Conservation (phyloP, 345 rosid species). For the Eucalyptus camaldulensis region DNA sequence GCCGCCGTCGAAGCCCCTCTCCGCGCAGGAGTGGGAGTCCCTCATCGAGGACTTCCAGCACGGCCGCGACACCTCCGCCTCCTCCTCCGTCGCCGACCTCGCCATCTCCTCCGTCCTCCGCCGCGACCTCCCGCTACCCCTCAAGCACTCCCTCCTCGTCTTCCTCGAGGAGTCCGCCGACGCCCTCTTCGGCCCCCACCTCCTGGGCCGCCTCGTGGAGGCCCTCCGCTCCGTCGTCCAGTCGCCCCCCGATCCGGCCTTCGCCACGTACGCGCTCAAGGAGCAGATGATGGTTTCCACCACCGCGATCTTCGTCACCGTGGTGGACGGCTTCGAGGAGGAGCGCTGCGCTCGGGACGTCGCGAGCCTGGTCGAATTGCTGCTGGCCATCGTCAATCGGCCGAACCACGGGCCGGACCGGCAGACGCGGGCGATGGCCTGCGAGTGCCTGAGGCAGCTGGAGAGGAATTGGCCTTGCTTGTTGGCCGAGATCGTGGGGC, state of each 20-base stretch:
- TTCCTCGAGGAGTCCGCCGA: constrained; percentile 70
- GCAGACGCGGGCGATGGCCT: constrained; percentile 71
- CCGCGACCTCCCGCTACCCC: constrained; percentile 59
- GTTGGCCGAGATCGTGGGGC: constrained; percentile 64
- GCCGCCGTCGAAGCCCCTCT: constrained; percentile 25
- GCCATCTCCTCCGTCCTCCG: constrained; percentile 53
- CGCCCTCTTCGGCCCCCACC: constrained; percentile 1
- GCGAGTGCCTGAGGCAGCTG: constrained; percentile 81
- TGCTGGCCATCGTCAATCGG: constrained; percentile 63
- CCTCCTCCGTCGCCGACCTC: constrained; percentile 31
- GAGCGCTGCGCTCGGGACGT: background rate
- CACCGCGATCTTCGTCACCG: constrained; percentile 58
- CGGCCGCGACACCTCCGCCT: constrained; percentile 29
- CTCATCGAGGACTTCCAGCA: constrained; percentile 70
- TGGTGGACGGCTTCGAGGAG: background rate
- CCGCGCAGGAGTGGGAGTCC: constrained; percentile 74
- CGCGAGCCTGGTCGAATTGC: constrained; percentile 57
- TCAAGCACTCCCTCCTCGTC: constrained; percentile 57
- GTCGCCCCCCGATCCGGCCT: constrained; percentile 45
- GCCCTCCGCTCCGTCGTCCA: constrained; percentile 54
- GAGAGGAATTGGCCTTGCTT: constrained; percentile 72
- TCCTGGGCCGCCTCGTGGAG: constrained; percentile 51
- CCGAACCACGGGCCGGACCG: constrained; percentile 85
- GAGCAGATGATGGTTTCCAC: constrained; percentile 82
- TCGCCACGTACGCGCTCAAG: constrained; percentile 41